phyloP scores from a whole-genome alignment of 345 rosid species.

The Hevea brasiliensis region DNA sequence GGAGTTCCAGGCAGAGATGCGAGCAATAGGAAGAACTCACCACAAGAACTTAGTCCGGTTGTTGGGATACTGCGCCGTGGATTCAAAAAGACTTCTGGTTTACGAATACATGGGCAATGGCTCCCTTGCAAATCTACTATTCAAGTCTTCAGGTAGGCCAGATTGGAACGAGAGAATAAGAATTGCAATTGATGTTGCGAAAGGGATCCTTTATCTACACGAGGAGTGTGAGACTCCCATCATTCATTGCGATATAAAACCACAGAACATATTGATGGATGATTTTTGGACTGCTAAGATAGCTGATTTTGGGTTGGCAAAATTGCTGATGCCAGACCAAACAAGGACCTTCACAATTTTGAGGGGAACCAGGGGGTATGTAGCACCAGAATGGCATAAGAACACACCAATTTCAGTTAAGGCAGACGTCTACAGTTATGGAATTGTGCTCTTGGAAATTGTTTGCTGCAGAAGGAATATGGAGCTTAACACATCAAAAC shows the following conservation, averaged over 20 bases:
- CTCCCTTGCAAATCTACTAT: conserved; percentile 25
- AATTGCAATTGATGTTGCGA: conserved; percentile 11
- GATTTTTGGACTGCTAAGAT: conserved; percentile 20
- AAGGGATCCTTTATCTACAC: conserved; percentile 24
- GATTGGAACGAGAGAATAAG: conserved; percentile 21
- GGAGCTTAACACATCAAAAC: not conserved
- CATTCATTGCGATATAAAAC: conserved; percentile 28
- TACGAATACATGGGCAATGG: no score
- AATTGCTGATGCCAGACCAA: conserved; percentile 26
- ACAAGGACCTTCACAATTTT: conserved; percentile 17
- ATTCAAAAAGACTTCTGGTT: no score
- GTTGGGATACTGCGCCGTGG: no score
- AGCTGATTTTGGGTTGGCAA: conserved; percentile 30
- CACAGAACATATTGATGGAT: conserved; percentile 25
- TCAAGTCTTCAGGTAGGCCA: not conserved
- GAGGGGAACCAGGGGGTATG: conserved; percentile 38
- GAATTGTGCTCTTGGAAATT: conserved; percentile 22
- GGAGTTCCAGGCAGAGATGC: conserved; percentile 21
- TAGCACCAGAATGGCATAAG: conserved; percentile 22
- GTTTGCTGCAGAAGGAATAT: conserved; percentile 20
- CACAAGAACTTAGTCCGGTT: no score
- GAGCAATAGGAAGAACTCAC: no score
- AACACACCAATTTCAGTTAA: conserved; percentile 21
- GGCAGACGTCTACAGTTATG: conserved; percentile 25
- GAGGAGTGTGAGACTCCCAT: conserved; percentile 23